Evolutionary conservation across 306 rosid species (phyloP).

Genomic region (Gleditsia sinensis): DNA sequence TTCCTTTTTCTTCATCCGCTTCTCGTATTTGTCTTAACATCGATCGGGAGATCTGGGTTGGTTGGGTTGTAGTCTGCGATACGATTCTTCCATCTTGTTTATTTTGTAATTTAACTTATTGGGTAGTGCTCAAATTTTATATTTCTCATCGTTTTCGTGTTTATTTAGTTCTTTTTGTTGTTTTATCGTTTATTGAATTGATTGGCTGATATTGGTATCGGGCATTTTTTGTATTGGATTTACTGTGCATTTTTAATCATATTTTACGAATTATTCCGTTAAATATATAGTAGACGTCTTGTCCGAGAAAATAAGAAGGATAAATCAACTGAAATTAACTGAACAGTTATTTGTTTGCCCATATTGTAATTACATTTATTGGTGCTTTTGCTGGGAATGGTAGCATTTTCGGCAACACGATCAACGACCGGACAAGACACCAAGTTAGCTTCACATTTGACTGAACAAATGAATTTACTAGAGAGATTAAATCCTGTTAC

Average conservation of each 20-base stretch:
- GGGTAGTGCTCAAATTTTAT: neutral
- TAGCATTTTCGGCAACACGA: neutral
- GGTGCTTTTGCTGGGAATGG: neutral
- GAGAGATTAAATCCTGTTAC: neutral
- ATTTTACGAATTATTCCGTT: neutral
- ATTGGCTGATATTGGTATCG: neutral
- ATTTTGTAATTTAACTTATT: neutral
- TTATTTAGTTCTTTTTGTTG: neutral
- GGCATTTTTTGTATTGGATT: neutral
- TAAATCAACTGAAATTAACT: neutral
- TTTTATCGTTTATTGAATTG: constrained; percentile 5
- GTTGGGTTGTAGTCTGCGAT: neutral
- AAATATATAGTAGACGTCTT: neutral
- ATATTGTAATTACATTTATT: neutral
- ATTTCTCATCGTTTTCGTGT: neutral
- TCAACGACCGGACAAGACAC: neutral
- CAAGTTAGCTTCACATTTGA: neutral
- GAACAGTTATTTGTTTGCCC: neutral
- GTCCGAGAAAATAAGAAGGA: neutral
- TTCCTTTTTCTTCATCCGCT: neutral
- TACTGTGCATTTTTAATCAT: neutral
- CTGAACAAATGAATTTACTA: neutral
- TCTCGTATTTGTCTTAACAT: neutral
- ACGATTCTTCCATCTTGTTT: neutral
- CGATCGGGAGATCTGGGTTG: neutral